A percentile compares a stretch with the other conserved stretches of the same genome.
Evolutionary conservation across 1,139 yeast genomes (phyloP).

Genomic region (Yamadazyma trypodendri): DNA sequence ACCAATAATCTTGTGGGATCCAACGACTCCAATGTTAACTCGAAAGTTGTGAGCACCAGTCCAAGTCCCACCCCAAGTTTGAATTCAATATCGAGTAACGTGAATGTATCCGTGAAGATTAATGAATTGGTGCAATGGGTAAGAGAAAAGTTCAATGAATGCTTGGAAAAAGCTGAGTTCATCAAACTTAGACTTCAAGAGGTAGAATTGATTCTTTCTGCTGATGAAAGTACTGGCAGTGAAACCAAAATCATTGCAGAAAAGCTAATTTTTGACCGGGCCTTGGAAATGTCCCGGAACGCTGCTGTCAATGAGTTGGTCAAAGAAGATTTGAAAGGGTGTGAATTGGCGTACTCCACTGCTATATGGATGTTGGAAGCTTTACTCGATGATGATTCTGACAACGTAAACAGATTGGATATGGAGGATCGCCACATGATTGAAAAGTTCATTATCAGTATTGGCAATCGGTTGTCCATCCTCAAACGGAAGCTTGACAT

Average conservation of each 20-base stretch:
- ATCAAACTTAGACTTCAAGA: slow-evolving; percentile 57
- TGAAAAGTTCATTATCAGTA: slow-evolving; percentile 72
- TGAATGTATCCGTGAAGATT: slow-evolving; percentile 41
- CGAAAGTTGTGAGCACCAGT: neutral
- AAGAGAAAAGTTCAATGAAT: slow-evolving; percentile 83
- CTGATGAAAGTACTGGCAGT: slow-evolving; percentile 1
- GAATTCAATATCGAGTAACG: slow-evolving; percentile 6
- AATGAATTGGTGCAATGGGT: slow-evolving; percentile 92
- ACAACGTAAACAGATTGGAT: slow-evolving; percentile 43
- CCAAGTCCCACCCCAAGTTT: slow-evolving; percentile 11
- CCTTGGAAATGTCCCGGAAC: slow-evolving; percentile 84
- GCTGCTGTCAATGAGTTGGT: slow-evolving; percentile 88
- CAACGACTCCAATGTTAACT: neutral
- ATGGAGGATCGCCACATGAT: slow-evolving; percentile 72
- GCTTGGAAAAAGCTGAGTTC: slow-evolving; percentile 84
- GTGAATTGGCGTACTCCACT: slow-evolving; percentile 87
- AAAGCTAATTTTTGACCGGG: slow-evolving; percentile 84
- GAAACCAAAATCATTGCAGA: slow-evolving; percentile 59
- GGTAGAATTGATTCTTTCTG: slow-evolving; percentile 30
- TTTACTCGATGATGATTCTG: slow-evolving; percentile 56
- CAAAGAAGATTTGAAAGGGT: slow-evolving; percentile 71
- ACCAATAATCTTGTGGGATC: neutral
- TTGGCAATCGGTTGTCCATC: slow-evolving; percentile 65
- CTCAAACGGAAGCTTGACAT: slow-evolving; percentile 46
- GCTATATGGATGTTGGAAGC: slow-evolving; percentile 96